A percentile compares a stretch with the other conserved stretches of the same genome.
Evolutionary conservation across 2,329 filamentous ascomycete genomes (phyloP).

Genomic region (Leptographium procerum): DNA sequence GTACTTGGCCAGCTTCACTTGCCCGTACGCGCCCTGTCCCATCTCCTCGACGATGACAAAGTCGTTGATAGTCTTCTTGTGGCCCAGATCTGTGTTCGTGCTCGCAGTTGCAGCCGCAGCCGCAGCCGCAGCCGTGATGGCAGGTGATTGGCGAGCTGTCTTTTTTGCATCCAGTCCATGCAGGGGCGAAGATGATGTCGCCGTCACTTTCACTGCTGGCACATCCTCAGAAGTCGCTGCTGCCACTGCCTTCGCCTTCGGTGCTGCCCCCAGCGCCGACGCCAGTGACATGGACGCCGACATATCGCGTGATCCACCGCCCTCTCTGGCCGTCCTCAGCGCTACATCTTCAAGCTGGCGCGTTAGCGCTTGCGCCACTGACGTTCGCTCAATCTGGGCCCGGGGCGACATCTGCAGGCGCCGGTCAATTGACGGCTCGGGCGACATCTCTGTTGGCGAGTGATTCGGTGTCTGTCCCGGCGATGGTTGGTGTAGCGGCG

Average conservation of each 20-base stretch:
- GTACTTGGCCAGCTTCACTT: constrained; percentile 88
- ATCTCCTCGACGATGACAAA: constrained; percentile 94
- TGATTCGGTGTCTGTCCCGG: constrained; percentile 58
- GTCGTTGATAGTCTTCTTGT: constrained; percentile 79
- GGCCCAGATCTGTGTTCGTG: constrained; percentile 7
- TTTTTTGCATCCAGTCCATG: not conserved
- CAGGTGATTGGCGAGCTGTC: not conserved
- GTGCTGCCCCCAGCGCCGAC: not conserved
- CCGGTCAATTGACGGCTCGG: constrained; percentile 30
- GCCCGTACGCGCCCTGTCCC: constrained; percentile 95
- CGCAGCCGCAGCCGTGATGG: not conserved
- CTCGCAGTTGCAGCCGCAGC: not conserved
- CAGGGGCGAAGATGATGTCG: not conserved
- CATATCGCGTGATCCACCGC: not conserved
- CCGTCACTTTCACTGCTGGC: no score
- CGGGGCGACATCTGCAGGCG: constrained; percentile 33
- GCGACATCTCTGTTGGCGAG: constrained; percentile 44
- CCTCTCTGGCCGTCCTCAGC: constrained; percentile 40
- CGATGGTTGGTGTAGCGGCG: constrained; percentile 67
- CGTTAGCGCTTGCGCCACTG: constrained; percentile 37
- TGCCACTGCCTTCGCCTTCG: not conserved
- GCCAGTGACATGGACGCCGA: not conserved
- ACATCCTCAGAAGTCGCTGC: no score
- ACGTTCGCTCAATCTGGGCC: constrained; percentile 14
- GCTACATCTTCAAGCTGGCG: constrained; percentile 47